phyloP scores from a whole-genome alignment of 768 basidiomycete genomes.

The Podaxis pistillaris region DNA sequence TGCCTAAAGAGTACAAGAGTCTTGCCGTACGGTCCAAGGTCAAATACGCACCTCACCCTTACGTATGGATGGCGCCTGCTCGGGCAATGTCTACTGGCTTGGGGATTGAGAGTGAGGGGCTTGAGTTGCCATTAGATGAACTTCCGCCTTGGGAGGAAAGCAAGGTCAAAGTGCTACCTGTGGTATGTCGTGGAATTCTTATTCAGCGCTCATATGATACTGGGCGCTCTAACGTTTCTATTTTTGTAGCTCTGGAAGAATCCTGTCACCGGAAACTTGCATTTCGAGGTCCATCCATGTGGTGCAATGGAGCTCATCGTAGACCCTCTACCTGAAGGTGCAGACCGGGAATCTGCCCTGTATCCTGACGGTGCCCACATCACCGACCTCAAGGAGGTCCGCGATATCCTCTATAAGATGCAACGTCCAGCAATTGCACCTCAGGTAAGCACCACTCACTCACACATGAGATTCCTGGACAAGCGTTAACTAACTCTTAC shows the following conservation, averaged over 20 bases:
- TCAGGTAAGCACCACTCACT: slow-evolving; percentile 36
- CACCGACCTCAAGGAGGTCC: slow-evolving; percentile 68
- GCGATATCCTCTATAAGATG: slow-evolving; percentile 78
- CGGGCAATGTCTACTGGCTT: slow-evolving; percentile 72
- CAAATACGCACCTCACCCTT: slow-evolving; percentile 80
- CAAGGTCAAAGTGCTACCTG: slow-evolving; percentile 68
- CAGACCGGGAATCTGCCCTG: slow-evolving; percentile 57
- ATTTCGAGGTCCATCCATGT: slow-evolving; percentile 90
- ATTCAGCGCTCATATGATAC: neutral
- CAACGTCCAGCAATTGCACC: slow-evolving; percentile 90
- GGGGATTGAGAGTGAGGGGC: slow-evolving; percentile 74
- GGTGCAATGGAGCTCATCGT: slow-evolving; percentile 66
- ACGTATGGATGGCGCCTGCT: slow-evolving; percentile 84
- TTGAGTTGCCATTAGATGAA: slow-evolving; percentile 59
- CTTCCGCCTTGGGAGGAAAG: slow-evolving; percentile 78
- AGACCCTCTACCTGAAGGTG: slow-evolving; percentile 66
- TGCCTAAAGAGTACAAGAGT: slow-evolving; percentile 69
- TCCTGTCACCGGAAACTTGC: slow-evolving; percentile 75
- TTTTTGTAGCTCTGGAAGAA: slow-evolving; percentile 82
- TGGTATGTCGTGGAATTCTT: slow-evolving; percentile 31
- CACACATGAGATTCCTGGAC: neutral
- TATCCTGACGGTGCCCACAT: slow-evolving; percentile 84
- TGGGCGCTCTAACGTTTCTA: slow-evolving; percentile 4
- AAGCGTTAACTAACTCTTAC: neutral
- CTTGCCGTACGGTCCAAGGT: slow-evolving; percentile 74